A percentile compares a stretch with the other conserved stretches of the same genome.
These are phyloP conservation scores for Lepidium sativum DNA, from an alignment of 345 rosid species.

Conservation along the genomic window DNA sequence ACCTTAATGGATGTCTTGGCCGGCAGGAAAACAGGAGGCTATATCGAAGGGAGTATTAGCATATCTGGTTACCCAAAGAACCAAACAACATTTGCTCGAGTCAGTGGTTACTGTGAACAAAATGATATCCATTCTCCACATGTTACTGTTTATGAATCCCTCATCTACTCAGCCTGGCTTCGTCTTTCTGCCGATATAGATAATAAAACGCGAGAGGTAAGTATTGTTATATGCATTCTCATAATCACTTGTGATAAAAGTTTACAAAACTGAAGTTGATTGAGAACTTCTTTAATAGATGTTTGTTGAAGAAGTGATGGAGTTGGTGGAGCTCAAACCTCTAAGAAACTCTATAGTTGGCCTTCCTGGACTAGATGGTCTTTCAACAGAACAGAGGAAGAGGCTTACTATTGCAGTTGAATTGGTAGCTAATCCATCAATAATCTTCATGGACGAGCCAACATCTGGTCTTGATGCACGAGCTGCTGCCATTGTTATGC, in stretches of 20 bases:
- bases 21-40: conserved; percentile 84
- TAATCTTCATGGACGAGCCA: conserved; percentile 95
- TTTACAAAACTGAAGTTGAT: neutral
- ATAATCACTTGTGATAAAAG: neutral
- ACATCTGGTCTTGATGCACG: conserved; percentile 95
- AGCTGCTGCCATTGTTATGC: conserved; percentile 96
- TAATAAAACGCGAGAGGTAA: conserved; percentile 46
- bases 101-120: conserved; percentile 83
- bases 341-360: conserved; percentile 74
- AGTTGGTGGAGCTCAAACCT: conserved; percentile 73
- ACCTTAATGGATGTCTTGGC: conserved; percentile 93
- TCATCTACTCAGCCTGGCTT: conserved; percentile 86
- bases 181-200: conserved; percentile 65
- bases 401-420: conserved; percentile 94
- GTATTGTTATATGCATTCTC: conserved; percentile 6
- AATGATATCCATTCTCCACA: conserved; percentile 89
- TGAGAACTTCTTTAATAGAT: conserved; percentile 31
- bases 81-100: conserved; percentile 87
- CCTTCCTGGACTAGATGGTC: conserved; percentile 78
- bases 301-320: conserved; percentile 94
- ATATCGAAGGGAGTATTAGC: conserved; percentile 56
- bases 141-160: conserved; percentile 82
- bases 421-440: conserved; percentile 87
- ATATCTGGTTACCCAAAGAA: conserved; percentile 84
- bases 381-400: conserved; percentile 89